phyloP scores from a whole-genome alignment of 306 rosid species.

The Cucumis sativus region Cucumber_9930_V3 NC_026658.2:21471001-21471500 shows the following conservation, averaged over 20 bases:
- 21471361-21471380: no score
- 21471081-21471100: constrained; percentile 68
- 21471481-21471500: no score
- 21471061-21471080: constrained; percentile 74
- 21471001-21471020: not conserved
- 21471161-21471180: constrained; percentile 33
- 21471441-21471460: no score
- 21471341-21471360: no score
- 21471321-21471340: no score
- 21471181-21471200: not conserved
- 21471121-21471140: constrained; percentile 58
- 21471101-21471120: constrained; percentile 70
- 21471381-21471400: no score
- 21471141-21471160: constrained; percentile 89
- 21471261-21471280: no score
- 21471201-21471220: not conserved
- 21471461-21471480: no score
- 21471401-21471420: no score
- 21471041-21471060: no score
- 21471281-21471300: no score
- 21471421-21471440: not conserved
- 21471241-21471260: not conserved
- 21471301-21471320: no score
- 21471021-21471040: not conserved
- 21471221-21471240: not conserved